These are phyloP conservation scores for Trametes polyzona DNA, from an alignment of 1,284 basidiomycete species.

Conservation along the genomic window DNA sequence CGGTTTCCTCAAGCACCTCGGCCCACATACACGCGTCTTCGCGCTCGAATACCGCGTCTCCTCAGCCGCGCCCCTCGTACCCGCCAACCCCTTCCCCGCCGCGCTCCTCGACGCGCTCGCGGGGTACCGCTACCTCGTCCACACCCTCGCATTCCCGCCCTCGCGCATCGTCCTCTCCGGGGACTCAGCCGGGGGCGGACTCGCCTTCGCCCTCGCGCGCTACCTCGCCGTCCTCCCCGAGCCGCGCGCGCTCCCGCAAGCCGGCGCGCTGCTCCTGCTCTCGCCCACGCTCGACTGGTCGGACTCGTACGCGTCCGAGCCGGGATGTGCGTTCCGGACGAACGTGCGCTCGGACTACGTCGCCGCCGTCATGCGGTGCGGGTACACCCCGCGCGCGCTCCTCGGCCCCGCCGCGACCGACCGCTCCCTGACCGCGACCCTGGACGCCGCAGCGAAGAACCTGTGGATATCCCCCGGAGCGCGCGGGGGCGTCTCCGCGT, in stretches of 20 bases:
- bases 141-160: constrained; percentile 40
- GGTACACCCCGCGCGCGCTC: constrained; percentile 44
- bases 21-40: constrained; percentile 35
- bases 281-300: constrained; percentile 62
- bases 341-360: constrained; percentile 46
- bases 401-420: constrained; percentile 44
- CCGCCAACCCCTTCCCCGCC: constrained; percentile 57
- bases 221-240: constrained; percentile 37
- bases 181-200: constrained; percentile 75
- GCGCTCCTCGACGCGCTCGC: constrained; percentile 66
- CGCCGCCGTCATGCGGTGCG: constrained; percentile 2
- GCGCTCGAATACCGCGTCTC: constrained; percentile 38
- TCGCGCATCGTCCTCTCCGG: constrained; percentile 67
- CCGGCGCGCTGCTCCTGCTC: constrained; percentile 54
- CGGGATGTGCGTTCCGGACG: constrained; percentile 37
- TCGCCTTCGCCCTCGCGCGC: constrained; percentile 58
- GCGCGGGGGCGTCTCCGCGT: constrained; percentile 32
- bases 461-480: constrained; percentile 61
- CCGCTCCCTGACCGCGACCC: too few species aligned
- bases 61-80: constrained; percentile 16
- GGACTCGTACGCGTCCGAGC: constrained; percentile 32
- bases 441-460: constrained; percentile 42
- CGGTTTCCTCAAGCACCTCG: constrained; percentile 25
- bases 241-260: constrained; percentile 41
- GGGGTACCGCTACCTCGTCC: constrained; percentile 62